phyloP scores from a whole-genome alignment of 1,284 basidiomycete species.

The Hemileia vastatrix region DNA sequence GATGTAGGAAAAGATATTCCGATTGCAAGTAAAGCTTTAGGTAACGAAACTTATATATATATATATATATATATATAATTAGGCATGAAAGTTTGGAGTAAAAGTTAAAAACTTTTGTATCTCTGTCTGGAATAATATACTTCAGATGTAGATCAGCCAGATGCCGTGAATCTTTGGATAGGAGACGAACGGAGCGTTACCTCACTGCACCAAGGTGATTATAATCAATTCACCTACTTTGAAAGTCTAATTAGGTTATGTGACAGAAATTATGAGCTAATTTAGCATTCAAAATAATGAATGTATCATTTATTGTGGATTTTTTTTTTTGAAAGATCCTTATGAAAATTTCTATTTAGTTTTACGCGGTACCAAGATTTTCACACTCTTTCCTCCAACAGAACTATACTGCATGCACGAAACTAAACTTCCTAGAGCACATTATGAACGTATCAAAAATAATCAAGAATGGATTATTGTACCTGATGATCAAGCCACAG shows the following conservation, averaged over 20 bases:
- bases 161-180: conserved; percentile 86
- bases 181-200: conserved; percentile 66
- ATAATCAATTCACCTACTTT: too few relatives aligned
- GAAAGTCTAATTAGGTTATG: too few relatives aligned
- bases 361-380: conserved; percentile 68
- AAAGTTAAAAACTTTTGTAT: too few relatives aligned
- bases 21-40: conserved; percentile 68
- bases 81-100: too few relatives aligned
- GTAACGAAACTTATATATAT: conserved; percentile 47
- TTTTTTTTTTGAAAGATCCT: conserved; percentile 55
- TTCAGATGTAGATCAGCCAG: conserved; percentile 49
- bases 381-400: conserved; percentile 71
- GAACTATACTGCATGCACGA: conserved; percentile 69
- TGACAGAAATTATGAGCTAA: too few relatives aligned
- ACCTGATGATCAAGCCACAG: conserved; percentile 12
- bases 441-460: conserved; percentile 23
- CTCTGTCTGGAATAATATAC: too few relatives aligned
- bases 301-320: too few relatives aligned
- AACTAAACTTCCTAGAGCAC: conserved; percentile 26
- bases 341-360: conserved; percentile 89
- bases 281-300: too few relatives aligned
- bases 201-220: conserved; percentile 68
- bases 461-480: conserved; percentile 20
- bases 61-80: too few relatives aligned
- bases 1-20: conserved; percentile 59